Conservation (phyloP, 2,329 filamentous ascomycete species). For the Mycocentrospora acerina region DNA sequence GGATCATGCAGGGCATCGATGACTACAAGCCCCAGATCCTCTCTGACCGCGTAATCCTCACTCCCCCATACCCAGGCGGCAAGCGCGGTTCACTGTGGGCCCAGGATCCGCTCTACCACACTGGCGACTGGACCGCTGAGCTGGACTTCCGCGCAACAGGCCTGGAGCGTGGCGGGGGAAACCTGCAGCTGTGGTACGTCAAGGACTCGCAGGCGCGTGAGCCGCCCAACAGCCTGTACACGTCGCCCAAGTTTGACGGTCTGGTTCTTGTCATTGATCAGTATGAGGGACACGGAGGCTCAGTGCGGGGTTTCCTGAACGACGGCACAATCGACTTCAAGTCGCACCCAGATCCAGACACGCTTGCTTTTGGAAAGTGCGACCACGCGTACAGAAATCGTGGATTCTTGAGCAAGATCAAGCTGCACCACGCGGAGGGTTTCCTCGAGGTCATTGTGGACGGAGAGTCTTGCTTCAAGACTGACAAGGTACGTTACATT, state of each 20-base stretch:
- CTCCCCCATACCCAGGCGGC: slow-evolving; percentile 83
- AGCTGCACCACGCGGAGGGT: slow-evolving; percentile 66
- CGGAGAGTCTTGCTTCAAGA: slow-evolving; percentile 79
- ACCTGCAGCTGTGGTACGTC: slow-evolving; percentile 90
- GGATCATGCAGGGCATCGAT: slow-evolving; percentile 53
- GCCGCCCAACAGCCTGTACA: slow-evolving; percentile 78
- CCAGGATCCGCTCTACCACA: slow-evolving; percentile 58
- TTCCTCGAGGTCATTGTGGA: slow-evolving; percentile 80
- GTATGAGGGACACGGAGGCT: slow-evolving; percentile 75
- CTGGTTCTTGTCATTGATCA: slow-evolving; percentile 83
- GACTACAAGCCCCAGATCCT: slow-evolving; percentile 63
- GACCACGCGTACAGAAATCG: slow-evolving; percentile 88
- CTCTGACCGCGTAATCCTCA: slow-evolving; percentile 90
- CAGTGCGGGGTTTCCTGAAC: slow-evolving; percentile 89
- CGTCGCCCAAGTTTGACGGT: slow-evolving; percentile 83
- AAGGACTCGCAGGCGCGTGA: slow-evolving; percentile 66
- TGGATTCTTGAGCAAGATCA: slow-evolving; percentile 77
- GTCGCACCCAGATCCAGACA: slow-evolving; percentile 74
- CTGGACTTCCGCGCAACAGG: slow-evolving; percentile 87
- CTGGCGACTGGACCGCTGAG: slow-evolving; percentile 76
- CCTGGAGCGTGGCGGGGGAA: slow-evolving; percentile 81
- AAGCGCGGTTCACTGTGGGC: slow-evolving; percentile 83
- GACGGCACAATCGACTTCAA: slow-evolving; percentile 82
- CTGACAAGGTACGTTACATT: slow-evolving; percentile 55
- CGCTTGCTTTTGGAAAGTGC: slow-evolving; percentile 90